Evolutionary conservation across 345 rosid species (phyloP).

Genomic region (Laguncularia racemosa): DNA sequence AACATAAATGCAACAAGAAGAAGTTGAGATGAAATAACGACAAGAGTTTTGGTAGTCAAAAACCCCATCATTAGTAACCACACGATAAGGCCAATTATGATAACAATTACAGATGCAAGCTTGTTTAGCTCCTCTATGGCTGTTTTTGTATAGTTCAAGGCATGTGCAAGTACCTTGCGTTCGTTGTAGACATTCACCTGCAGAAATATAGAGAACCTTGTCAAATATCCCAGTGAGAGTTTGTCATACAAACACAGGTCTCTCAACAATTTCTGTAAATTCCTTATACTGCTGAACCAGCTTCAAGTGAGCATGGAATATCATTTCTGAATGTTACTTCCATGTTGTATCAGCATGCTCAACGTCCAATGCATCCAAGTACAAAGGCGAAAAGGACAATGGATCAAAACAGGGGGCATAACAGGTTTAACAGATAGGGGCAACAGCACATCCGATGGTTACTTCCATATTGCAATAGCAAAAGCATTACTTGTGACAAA

Average conservation of each 20-base stretch:
- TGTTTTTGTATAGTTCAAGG: slow-evolving; percentile 60
- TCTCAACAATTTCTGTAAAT: not conserved
- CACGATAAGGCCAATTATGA: slow-evolving; percentile 28
- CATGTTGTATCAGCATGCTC: too few species aligned
- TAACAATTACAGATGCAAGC: slow-evolving; percentile 32
- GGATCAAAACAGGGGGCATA: too few species aligned
- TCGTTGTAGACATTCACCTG: slow-evolving; percentile 58
- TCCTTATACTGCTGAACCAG: not conserved
- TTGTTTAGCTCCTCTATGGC: slow-evolving; percentile 64
- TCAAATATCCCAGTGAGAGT: not conserved
- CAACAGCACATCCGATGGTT: too few species aligned
- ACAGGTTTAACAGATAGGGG: too few species aligned
- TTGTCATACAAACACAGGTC: not conserved
- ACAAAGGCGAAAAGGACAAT: too few species aligned
- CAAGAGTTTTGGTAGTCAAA: slow-evolving; percentile 36
- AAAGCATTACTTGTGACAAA: not conserved
- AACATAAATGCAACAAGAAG: slow-evolving; percentile 44
- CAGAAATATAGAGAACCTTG: not conserved
- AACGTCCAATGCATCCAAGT: too few species aligned
- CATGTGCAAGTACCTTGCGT: slow-evolving; percentile 49
- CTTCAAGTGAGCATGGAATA: too few species aligned
- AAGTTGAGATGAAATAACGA: slow-evolving; percentile 58
- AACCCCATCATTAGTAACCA: slow-evolving; percentile 56
- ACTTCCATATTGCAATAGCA: too few species aligned
- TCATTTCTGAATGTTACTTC: too few species aligned